These are phyloP conservation scores for Chalciporus piperatus DNA, from an alignment of 768 basidiomycete genomes.

Conservation along the genomic window DNA sequence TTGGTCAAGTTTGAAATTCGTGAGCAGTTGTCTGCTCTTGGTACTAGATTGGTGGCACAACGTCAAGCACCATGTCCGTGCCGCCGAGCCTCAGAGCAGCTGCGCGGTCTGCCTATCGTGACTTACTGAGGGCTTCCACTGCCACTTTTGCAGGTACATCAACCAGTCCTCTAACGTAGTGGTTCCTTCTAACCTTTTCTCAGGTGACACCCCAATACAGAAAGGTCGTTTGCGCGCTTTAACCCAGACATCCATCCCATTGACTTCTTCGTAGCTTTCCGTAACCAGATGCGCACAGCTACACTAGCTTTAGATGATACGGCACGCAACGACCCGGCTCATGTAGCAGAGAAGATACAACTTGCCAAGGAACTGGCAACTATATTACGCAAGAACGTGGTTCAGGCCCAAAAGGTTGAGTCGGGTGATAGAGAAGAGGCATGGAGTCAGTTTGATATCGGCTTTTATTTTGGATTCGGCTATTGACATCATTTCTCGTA, in stretches of 20 bases:
- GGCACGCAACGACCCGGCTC: constrained; percentile 41
- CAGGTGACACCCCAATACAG: constrained; percentile 58
- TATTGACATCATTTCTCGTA: constrained; percentile 27
- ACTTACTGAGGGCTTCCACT: constrained; percentile 63
- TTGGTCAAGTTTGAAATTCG: too few relatives aligned
- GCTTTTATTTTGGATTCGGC: not conserved
- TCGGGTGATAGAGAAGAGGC: constrained; percentile 39
- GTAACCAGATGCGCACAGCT: constrained; percentile 62
- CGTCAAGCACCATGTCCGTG: constrained; percentile 45
- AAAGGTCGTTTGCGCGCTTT: constrained; percentile 34
- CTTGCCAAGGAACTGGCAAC: constrained; percentile 70
- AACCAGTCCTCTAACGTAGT: not conserved
- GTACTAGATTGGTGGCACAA: too few relatives aligned
- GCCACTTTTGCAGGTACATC: constrained; percentile 61
- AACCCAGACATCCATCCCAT: not conserved
- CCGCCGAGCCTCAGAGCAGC: constrained; percentile 56
- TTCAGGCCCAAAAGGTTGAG: constrained; percentile 63
- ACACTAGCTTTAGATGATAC: constrained; percentile 38
- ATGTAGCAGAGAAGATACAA: constrained; percentile 52
- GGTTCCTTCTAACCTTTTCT: not conserved
- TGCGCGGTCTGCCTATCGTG: constrained; percentile 73
- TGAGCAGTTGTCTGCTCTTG: too few relatives aligned
- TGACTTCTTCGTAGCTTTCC: constrained; percentile 55
- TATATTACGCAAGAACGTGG: constrained; percentile 78
- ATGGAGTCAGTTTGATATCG: constrained; percentile 49